phyloP scores from a whole-genome alignment of 805 yeast species.

The Candida ovalis region DNA sequence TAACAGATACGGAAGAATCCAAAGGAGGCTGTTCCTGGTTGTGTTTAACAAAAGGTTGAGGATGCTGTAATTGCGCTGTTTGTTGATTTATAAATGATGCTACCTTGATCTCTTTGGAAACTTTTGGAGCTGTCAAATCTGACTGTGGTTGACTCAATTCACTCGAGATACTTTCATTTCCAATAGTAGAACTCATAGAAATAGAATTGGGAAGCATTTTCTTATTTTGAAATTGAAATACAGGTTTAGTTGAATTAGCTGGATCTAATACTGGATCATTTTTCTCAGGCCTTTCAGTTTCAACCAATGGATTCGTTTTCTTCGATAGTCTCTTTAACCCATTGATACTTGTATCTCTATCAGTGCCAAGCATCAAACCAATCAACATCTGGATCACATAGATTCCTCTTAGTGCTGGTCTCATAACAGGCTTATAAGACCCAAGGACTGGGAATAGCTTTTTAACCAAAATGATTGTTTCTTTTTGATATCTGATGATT shows the following conservation, averaged over 20 bases:
- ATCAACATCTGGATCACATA: constrained; percentile 26
- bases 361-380: constrained; percentile 16
- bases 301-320: neutral
- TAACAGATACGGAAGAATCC: neutral
- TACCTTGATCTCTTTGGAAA: neutral
- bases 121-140: neutral
- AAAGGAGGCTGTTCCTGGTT: neutral
- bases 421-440: constrained; percentile 21
- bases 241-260: neutral
- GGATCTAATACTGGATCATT: neutral
- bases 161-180: neutral
- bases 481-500: constrained; percentile 14
- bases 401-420: constrained; percentile 30
- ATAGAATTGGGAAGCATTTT: neutral
- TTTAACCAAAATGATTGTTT: constrained; percentile 13
- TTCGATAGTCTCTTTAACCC: constrained; percentile 11
- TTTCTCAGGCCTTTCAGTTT: neutral
- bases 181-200: neutral
- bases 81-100: neutral
- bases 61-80: neutral
- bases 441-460: constrained; percentile 19
- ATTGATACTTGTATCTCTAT: constrained; percentile 5
- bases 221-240: neutral
- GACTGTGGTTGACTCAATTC: neutral
- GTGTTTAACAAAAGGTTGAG: neutral